Conservation (phyloP, 2,329 filamentous ascomycete species). For the Fusarium algeriense region DNA sequence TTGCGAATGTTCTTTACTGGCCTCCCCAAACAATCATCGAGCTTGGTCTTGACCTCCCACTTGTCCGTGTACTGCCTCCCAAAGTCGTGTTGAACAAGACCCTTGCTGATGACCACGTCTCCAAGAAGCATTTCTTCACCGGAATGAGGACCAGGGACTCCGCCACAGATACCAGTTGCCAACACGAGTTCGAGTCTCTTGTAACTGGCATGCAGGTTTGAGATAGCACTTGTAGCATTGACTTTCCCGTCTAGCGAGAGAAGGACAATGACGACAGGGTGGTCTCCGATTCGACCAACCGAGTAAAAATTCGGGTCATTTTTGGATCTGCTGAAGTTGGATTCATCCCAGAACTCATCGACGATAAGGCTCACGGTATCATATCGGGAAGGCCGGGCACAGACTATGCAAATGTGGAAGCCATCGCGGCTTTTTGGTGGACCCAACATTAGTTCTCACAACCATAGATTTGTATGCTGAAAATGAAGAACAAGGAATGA, state of each 20-base stretch:
- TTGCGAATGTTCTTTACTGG: neutral
- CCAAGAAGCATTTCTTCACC: slow-evolving; percentile 47
- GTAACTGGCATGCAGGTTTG: slow-evolving; percentile 52
- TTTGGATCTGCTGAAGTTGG: slow-evolving; percentile 34
- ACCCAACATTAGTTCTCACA: neutral
- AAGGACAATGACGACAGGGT: slow-evolving; percentile 48
- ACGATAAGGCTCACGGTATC: slow-evolving; percentile 43
- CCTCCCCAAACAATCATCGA: slow-evolving; percentile 40
- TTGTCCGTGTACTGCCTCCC: slow-evolving; percentile 33
- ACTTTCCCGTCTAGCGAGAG: slow-evolving; percentile 48
- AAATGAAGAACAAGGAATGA: neutral
- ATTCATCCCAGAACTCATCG: slow-evolving; percentile 47
- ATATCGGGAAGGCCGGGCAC: slow-evolving; percentile 45
- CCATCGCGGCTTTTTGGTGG: slow-evolving; percentile 13
- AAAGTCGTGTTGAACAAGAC: slow-evolving; percentile 48
- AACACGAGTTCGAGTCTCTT: slow-evolving; percentile 50
- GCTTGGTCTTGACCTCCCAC: slow-evolving; percentile 43
- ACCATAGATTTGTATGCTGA: neutral
- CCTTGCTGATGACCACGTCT: slow-evolving; percentile 51
- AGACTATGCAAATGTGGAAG: slow-evolving; percentile 47
- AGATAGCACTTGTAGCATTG: slow-evolving; percentile 43
- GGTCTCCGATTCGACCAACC: slow-evolving; percentile 46
- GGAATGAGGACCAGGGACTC: slow-evolving; percentile 42
- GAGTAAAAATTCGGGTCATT: slow-evolving; percentile 50
- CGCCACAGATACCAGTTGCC: slow-evolving; percentile 58